Base-by-base conservation (phyloP, 2,329 filamentous ascomycete genomes). In the Fusarium sp. region DNA sequence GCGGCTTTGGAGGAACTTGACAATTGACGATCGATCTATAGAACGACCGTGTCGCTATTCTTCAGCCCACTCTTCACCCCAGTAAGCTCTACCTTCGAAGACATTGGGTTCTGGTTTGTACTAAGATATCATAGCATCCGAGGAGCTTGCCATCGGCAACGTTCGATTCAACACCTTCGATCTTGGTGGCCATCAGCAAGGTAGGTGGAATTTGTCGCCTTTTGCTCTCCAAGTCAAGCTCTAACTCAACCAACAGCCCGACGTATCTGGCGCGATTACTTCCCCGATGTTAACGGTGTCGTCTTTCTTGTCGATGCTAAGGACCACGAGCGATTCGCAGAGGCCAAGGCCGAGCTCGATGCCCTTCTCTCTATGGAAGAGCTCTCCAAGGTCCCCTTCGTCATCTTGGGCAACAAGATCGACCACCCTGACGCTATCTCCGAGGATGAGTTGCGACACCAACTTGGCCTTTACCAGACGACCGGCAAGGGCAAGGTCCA, bases 371-470 rank as follows among this genome's bases (percentile, higher is more conserved):
- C 92, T 67, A 97, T 99, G 95, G 96, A 99, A 83, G 95, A 98
- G 79, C 88, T 99, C 39, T 85, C 89, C 79, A 97, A 97, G 86
- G 96, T 97, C 10, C 96, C 96, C 55, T 98, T 98, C 81, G 88
- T 98, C 65, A 89, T 99, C 74, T 88, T 99, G 68, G 96, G 96
- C 75, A 99, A 99, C 89, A 99, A 99, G 89, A 99, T 99, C 80
- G 96, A 99, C 81, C 94, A 98, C 84, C 94, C 94, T 54, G 92
- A 96, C 73, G 96, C 96, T 67, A 90, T 98, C 55, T 95, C 92
- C 71, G 96, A 99, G 86, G 95, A 98, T 75, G 93, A 97, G 84
- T 87, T 98, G 77, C 89, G 96, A 80, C 91, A 95, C 79, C 92
- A 94, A 80, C 86, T 99, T 61, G 96, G 96, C 67, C 83, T 99